Percentiles rank a stretch among this genome's conserved stretches.
Evolutionary conservation across 495 filamentous ascomycete species (phyloP).

Genomic region (Annulohypoxylon nitens): DNA sequence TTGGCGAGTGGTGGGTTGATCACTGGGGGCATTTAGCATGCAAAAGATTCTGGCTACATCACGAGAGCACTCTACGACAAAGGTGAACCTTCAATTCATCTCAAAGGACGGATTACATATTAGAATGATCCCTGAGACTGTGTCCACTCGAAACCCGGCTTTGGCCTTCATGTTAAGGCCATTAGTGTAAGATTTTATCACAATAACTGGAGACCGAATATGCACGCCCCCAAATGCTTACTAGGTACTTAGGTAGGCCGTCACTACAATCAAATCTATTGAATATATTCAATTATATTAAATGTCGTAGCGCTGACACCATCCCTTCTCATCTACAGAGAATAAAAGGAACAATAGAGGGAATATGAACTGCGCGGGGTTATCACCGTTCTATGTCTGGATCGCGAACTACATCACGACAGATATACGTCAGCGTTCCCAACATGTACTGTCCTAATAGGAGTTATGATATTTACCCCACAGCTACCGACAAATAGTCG

Average conservation of each 20-base stretch:
- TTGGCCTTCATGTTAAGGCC: constrained; percentile 1
- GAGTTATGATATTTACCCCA: constrained; percentile 23
- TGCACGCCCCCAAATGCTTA: not conserved
- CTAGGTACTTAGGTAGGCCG: not conserved
- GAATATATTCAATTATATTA: not conserved
- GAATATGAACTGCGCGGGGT: constrained; percentile 14
- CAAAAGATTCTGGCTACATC: constrained; percentile 84
- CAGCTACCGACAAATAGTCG: constrained; percentile 19
- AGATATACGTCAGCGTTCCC: constrained; percentile 11
- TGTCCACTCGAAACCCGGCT: not conserved
- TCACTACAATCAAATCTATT: constrained; percentile 3
- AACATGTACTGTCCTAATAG: constrained; percentile 5
- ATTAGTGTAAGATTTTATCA: constrained; percentile 1
- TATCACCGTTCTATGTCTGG: not conserved
- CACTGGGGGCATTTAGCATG: constrained; percentile 89
- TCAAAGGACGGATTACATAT: constrained; percentile 12
- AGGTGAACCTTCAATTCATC: constrained; percentile 60
- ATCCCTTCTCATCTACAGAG: not conserved
- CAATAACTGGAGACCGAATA: constrained; percentile 8
- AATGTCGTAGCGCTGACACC: not conserved
- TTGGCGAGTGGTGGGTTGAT: constrained; percentile 96
- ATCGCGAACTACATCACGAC: not conserved
- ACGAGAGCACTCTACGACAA: constrained; percentile 73
- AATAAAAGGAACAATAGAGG: constrained; percentile 1
- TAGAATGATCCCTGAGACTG: not conserved